These are phyloP conservation scores for Neurospora sp. DNA, from an alignment of 495 filamentous ascomycete genomes.

Conservation along the genomic window DNA sequence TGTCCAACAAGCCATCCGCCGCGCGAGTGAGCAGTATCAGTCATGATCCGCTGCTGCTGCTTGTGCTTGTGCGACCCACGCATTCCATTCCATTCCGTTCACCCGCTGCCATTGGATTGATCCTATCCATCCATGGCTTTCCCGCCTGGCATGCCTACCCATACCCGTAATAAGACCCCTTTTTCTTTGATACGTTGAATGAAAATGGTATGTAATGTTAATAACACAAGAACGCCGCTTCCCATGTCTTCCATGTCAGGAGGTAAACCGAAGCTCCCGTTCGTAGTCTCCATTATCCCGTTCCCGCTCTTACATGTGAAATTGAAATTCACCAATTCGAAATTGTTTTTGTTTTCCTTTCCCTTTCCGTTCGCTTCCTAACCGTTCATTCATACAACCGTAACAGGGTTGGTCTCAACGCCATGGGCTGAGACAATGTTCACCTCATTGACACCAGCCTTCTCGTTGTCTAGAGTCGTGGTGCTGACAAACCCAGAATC, in stretches of 20 bases:
- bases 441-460: constrained; percentile 3
- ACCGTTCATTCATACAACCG: constrained; percentile 4
- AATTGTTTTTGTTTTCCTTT: not conserved
- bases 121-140: not conserved
- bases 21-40: not conserved
- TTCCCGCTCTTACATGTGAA: not conserved
- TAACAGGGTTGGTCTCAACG: not conserved
- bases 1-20: not conserved
- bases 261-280: not conserved
- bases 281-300: not conserved
- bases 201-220: not conserved
- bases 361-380: not conserved
- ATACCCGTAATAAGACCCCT: not conserved
- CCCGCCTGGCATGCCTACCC: not conserved
- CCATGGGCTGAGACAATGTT: constrained; percentile 5
- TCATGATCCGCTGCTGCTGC: not conserved
- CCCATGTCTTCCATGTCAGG: not conserved
- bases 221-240: not conserved
- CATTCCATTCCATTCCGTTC: not conserved
- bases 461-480: not conserved
- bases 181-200: not conserved
- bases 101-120: not conserved
- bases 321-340: not conserved
- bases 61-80: not conserved
- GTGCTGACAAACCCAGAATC: constrained; percentile 5